A percentile compares a stretch with the other conserved stretches of the same genome.
Conservation (phyloP, 2,329 filamentous ascomycete species). For the Cladosporium sp. region DNA sequence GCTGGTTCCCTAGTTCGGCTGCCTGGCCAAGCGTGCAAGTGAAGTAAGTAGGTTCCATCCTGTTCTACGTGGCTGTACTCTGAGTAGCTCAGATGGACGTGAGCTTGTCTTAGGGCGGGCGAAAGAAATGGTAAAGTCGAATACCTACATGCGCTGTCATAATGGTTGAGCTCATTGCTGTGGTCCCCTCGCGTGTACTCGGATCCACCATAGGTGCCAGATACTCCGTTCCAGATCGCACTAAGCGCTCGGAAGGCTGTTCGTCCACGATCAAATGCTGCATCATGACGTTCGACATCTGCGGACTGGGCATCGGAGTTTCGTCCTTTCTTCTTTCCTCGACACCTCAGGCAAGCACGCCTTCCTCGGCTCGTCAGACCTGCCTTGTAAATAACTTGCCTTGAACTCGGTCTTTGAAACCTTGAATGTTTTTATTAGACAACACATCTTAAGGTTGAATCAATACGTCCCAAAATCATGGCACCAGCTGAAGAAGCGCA, state of each 20-base stretch:
- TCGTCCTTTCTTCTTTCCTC: background rate
- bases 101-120: background rate
- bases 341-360: background rate
- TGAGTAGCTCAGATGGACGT: background rate
- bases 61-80: background rate
- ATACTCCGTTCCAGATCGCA: constrained; percentile 11
- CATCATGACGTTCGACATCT: constrained; percentile 14
- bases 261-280: background rate
- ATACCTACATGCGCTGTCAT: background rate
- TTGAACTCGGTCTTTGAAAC: constrained; percentile 13
- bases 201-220: constrained; percentile 10
- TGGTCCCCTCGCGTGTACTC: constrained; percentile 1
- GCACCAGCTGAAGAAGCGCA: constrained; percentile 4
- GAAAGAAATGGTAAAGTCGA: background rate
- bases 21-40: constrained; percentile 62
- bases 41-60: constrained; percentile 53
- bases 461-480: background rate
- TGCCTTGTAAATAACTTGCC: background rate
- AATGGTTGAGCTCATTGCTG: constrained; percentile 17
- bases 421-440: background rate
- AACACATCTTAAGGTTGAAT: background rate
- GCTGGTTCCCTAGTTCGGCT: constrained; percentile 38
- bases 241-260: constrained; percentile 1
- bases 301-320: background rate
- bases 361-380: constrained; percentile 10